phyloP scores from a whole-genome alignment of 257 asterid genomes.

The Solanum chiquidenum region DNA sequence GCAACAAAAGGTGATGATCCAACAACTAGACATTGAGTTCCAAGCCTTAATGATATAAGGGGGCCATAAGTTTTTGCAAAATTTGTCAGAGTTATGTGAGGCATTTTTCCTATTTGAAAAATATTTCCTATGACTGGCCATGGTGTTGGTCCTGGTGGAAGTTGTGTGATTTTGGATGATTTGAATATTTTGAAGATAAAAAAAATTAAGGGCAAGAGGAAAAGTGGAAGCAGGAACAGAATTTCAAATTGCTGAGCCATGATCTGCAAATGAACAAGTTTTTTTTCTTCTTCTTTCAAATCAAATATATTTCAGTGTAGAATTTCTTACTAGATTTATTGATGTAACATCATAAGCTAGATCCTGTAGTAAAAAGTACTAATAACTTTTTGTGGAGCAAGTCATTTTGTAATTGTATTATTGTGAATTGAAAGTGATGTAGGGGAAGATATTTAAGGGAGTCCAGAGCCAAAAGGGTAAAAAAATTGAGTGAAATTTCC shows the following conservation, averaged over 20 bases:
- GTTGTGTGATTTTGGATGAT: conserved; percentile 1
- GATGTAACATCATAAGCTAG: not conserved
- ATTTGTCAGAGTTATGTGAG: conserved; percentile 15
- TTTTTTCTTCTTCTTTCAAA: not conserved
- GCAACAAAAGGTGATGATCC: conserved; percentile 41
- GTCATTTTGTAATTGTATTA: not conserved
- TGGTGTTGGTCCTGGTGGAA: conserved; percentile 53
- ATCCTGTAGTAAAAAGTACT: not conserved
- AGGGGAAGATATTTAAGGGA: not conserved
- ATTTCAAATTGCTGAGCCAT: not conserved
- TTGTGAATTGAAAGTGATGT: not conserved
- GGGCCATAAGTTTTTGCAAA: conserved; percentile 33
- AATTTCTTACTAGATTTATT: not conserved
- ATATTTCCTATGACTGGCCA: conserved; percentile 39
- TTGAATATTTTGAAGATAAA: conserved; percentile 2
- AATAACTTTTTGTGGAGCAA: not conserved
- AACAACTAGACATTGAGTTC: conserved; percentile 18
- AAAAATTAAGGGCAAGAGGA: not conserved
- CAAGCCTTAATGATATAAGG: conserved; percentile 21
- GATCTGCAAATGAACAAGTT: not conserved
- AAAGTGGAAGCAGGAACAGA: not conserved
- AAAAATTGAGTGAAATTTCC: too few species aligned
- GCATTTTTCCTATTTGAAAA: conserved; percentile 1
- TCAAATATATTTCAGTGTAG: not conserved
- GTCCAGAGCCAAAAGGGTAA: too few species aligned